Evolutionary conservation across 1,284 basidiomycete species (phyloP).

Genomic region (Trametes pubescens): DNA sequence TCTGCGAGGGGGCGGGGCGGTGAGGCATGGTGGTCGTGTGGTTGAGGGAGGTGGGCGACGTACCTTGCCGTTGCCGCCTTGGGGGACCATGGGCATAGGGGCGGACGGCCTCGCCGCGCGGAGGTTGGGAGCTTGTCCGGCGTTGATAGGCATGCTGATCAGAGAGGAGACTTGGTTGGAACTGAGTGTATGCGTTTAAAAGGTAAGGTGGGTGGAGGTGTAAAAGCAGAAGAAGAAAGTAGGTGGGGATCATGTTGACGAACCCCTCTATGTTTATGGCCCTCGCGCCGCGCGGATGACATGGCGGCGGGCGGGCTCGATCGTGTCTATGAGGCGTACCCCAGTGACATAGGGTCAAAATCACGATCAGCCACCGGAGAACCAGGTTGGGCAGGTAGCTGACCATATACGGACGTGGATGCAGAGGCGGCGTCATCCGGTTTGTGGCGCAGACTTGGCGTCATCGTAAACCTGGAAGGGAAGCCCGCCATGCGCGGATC

Average conservation of each 20-base stretch:
- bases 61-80: constrained; percentile 27
- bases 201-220: neutral
- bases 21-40: neutral
- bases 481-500: no score
- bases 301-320: constrained; percentile 11
- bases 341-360: neutral
- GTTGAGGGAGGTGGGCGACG: neutral
- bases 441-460: no score
- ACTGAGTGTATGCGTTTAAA: neutral
- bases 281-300: neutral
- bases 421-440: neutral
- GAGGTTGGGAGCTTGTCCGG: constrained; percentile 14
- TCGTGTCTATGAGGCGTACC: constrained; percentile 3
- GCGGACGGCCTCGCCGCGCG: constrained; percentile 12
- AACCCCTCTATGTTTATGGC: neutral
- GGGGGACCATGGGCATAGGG: constrained; percentile 8
- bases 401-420: constrained; percentile 4
- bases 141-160: constrained; percentile 12
- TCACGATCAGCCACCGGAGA: neutral
- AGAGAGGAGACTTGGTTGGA: neutral
- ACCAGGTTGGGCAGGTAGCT: constrained; percentile 9
- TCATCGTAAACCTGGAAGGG: no score
- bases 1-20: constrained; percentile 12
- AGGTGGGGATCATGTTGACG: neutral
- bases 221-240: neutral